Base-by-base conservation (phyloP, 192 early-diverging fungal species). In the Backusella macrospora region DNA sequence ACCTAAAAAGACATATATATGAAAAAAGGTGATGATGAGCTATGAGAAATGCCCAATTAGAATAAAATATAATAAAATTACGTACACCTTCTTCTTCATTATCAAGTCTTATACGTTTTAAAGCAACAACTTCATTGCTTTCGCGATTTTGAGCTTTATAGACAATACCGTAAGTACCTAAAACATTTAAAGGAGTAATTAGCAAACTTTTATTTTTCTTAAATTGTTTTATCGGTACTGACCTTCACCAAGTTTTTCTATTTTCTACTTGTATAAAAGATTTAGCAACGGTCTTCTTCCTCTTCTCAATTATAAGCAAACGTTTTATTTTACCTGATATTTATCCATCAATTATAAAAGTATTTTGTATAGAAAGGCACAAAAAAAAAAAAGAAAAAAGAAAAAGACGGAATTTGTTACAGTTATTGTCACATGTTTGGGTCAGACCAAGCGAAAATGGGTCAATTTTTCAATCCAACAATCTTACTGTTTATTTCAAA, bases 71-170 rank as follows among this genome's bases (percentile, higher is more conserved):
- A 34, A 34, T 34, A 34, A 34, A 2, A 34, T 1, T 29, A 18
- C 45, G 46, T 85, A 94, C 92, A 66, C 92, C 93, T 80, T 96
- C 93, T 79, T 94, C 93, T 73, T 94, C 93, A 74, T 96, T 96
- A 77, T 96, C 94, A 49, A 94, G 84, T 23, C 93, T 89, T 76
- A 96, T 94, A 39, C 96, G 90, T 83, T 99, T 99, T 68, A 99
- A 84, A 23, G 98, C 98, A 8, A 99, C 96, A n/a, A 99, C 93
- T 73, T 97, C 96, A 76, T 92, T 92, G 16, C 92, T 96, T 48
- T 96, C 95, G 71, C 92, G 84, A 85, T 97, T 96, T 80, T 99
- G 96, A 3, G 97, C 98, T 84, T 99, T 99, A 90, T 99, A 99
- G 5, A 99, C 98, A 68, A 98, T 96, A 39, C 96, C 98, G 79